Conservation (phyloP, 257 asterid genomes). For the Petrea volubilis region DNA sequence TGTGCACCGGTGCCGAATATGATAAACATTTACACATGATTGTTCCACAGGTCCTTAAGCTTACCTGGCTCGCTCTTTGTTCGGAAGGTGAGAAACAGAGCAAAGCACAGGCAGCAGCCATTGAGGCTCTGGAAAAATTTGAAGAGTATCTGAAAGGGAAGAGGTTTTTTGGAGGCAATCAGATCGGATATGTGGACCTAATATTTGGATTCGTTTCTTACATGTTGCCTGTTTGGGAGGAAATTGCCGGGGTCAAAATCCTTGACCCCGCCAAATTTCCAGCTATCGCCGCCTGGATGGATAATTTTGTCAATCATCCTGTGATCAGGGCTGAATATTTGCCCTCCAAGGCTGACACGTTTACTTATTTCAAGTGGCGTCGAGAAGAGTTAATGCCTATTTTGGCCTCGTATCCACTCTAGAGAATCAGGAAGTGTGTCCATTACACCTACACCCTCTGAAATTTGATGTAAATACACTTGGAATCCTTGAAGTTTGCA, state of each 20-base stretch:
- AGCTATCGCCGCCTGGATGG: constrained; percentile 16
- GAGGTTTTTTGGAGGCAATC: constrained; percentile 44
- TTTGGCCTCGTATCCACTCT: background rate
- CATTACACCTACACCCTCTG: too few relatives aligned
- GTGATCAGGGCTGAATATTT: constrained; percentile 25
- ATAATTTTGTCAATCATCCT: constrained; percentile 18
- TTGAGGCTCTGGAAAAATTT: constrained; percentile 30
- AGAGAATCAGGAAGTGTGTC: background rate
- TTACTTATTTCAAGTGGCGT: constrained; percentile 19
- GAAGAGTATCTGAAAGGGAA: constrained; percentile 34
- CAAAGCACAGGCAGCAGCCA: constrained; percentile 27
- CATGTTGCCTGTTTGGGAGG: constrained; percentile 39
- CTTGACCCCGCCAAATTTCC: constrained; percentile 31
- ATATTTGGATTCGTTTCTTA: constrained; percentile 36
- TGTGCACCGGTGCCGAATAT: too few relatives aligned
- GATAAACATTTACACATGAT: background rate
- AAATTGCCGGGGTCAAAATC: constrained; percentile 29
- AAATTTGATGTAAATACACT: too few relatives aligned
- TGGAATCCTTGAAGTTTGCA: too few relatives aligned
- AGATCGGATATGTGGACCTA: constrained; percentile 41
- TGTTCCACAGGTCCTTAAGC: constrained; percentile 15
- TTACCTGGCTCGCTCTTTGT: constrained; percentile 19
- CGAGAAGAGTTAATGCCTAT: constrained; percentile 4
- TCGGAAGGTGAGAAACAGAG: constrained; percentile 33
- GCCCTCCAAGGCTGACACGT: constrained; percentile 23